phyloP scores from a whole-genome alignment of 2,329 filamentous ascomycete genomes.

The Apiospora malaysiana region DNA sequence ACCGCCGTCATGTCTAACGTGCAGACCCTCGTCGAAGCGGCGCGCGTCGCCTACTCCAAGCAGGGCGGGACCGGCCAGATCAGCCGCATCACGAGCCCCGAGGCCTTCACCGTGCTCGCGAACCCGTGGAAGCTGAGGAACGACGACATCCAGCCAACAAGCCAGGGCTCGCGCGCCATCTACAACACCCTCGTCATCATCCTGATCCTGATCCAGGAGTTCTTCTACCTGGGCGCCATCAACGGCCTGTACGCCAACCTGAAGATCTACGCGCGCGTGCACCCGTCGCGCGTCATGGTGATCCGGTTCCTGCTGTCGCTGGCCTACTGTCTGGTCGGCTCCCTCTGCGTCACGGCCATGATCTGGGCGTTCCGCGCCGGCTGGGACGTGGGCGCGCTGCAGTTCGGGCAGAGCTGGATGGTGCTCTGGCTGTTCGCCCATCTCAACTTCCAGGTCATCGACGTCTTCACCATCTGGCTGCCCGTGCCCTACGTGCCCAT shows the following conservation, averaged over 20 bases:
- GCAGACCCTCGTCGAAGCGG: constrained; percentile 40
- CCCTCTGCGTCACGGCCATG: constrained; percentile 45
- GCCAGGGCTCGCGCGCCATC: constrained; percentile 47
- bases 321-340: constrained; percentile 46
- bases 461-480: constrained; percentile 49
- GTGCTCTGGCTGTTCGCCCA: constrained; percentile 50
- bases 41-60: constrained; percentile 41
- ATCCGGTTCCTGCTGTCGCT: constrained; percentile 43
- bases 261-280: constrained; percentile 42
- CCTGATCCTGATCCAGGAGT: constrained; percentile 52
- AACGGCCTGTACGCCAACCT: constrained; percentile 49
- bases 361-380: constrained; percentile 50
- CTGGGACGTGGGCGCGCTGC: constrained; percentile 46
- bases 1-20: constrained; percentile 40
- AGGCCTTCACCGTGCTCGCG: constrained; percentile 42
- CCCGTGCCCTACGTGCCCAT: constrained; percentile 49
- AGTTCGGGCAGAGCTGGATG: constrained; percentile 51
- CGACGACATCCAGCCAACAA: constrained; percentile 47
- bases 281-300: constrained; percentile 38
- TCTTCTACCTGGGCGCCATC: constrained; percentile 52
- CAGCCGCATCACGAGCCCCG: constrained; percentile 32
- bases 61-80: constrained; percentile 40
- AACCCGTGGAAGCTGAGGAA: constrained; percentile 44
- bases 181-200: constrained; percentile 53
- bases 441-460: constrained; percentile 50